Conservation (phyloP, 1,284 basidiomycete genomes). For the Megacollybia platyphylla region DNA sequence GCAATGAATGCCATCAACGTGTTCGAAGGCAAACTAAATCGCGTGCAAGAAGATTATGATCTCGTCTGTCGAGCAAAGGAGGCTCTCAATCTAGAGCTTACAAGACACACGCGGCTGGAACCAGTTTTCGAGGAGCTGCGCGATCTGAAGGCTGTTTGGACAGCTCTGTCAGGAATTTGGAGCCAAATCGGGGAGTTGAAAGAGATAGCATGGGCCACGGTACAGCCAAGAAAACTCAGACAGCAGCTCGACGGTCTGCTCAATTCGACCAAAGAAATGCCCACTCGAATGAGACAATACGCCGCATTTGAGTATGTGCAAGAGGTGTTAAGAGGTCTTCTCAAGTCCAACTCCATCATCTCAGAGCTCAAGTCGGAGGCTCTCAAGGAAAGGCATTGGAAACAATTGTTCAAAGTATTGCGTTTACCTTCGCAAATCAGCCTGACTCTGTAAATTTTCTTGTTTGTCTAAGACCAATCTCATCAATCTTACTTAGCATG, state of each 20-base stretch:
- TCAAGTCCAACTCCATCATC: slow-evolving; percentile 85
- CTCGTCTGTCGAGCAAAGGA: slow-evolving; percentile 94
- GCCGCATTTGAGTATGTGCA: slow-evolving; percentile 98
- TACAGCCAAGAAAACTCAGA: slow-evolving; percentile 89
- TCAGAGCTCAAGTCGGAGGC: slow-evolving; percentile 96
- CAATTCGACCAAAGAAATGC: slow-evolving; percentile 94
- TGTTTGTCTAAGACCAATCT: background rate
- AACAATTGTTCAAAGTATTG: slow-evolving; percentile 91
- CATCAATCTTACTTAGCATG: slow-evolving; percentile 44
- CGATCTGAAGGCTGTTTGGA: slow-evolving; percentile 98
- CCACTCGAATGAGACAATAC: slow-evolving; percentile 97
- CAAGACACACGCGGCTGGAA: slow-evolving; percentile 81
- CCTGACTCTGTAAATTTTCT: slow-evolving; percentile 45
- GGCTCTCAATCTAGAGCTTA: slow-evolving; percentile 87
- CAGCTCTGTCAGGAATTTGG: slow-evolving; percentile 95
- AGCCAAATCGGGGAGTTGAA: slow-evolving; percentile 83
- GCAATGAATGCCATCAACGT: slow-evolving; percentile 93
- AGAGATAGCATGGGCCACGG: slow-evolving; percentile 84
- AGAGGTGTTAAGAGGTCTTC: slow-evolving; percentile 72
- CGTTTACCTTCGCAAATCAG: slow-evolving; percentile 54
- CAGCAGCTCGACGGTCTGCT: slow-evolving; percentile 88
- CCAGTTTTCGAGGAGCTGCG: slow-evolving; percentile 92
- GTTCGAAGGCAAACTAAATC: slow-evolving; percentile 83
- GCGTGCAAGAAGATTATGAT: slow-evolving; percentile 88
- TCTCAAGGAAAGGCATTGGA: slow-evolving; percentile 96